Evolutionary conservation across 805 yeast species (phyloP), one percentile per base, ranked within the genome.

Genomic region (Candida methanosorbosa): DNA sequence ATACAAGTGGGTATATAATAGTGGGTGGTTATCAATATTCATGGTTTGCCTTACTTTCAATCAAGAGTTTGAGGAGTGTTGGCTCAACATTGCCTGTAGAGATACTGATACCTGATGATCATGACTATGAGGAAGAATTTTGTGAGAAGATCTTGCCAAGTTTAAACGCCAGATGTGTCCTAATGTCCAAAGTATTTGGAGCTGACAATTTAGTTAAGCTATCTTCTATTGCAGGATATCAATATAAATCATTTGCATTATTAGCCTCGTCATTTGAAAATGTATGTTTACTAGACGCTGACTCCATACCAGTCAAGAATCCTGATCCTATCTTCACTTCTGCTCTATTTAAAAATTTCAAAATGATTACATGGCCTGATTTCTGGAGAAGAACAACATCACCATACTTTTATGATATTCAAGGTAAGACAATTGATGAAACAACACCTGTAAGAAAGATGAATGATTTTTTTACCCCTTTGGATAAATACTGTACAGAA

Each of bases 291-390:
- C 44, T 70, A 27, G 77, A 70, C 44, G 63, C 74, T 9, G 77
- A 70, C 45, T 63, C 64, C 36, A 53, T 68, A 30, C 62, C 71
- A 2, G 61, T 68, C 21, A 48, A 52, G 27, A 61, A 64, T 40
- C 71, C 71, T 4, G 68, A 64, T 34, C 19, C 27, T 6, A 36
- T 61, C 7, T 54, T 61, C 19, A 37, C 40, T 1, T 48, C 59
- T 1, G 65, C 66, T 17, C 68, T 81, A 3, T 78, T 64, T 50
- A 38, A 45, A 20, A 50, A 58, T 12, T 54, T 59, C 26, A 81
- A 83, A 3, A 54, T 80, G 53, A 66, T 80, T 22, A 64, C 77
- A 2, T 80, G 87, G 87, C 88, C 87, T 1, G 87, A 80, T 56
- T 75, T 75, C 40, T 80, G 88, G 87, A 64, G 73, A 46, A 64